These are phyloP conservation scores for Sesbania bispinosa DNA, from an alignment of 306 rosid species.

Conservation along the genomic window DNA sequence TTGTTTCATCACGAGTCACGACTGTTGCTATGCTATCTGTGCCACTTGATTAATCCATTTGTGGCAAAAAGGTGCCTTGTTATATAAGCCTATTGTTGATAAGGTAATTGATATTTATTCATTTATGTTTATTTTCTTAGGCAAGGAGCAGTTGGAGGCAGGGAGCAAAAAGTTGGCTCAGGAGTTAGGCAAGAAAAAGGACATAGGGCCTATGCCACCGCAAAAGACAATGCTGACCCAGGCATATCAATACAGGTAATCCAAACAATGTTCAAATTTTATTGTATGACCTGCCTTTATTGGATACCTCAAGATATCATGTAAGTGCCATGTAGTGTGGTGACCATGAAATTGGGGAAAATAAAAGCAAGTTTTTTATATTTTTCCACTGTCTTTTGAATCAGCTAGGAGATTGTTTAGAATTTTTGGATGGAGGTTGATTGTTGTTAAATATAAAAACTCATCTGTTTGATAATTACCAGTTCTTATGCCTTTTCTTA, in stretches of 20 bases:
- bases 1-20: background rate
- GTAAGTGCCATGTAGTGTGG: background rate
- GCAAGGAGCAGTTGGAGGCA: conserved; percentile 55
- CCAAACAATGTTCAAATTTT: background rate
- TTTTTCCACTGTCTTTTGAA: background rate
- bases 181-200: conserved; percentile 54
- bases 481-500: too few relatives aligned
- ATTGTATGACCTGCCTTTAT: background rate
- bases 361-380: background rate
- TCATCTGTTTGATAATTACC: too few relatives aligned
- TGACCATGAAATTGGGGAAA: background rate
- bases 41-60: conserved; percentile 9
- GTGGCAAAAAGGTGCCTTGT: conserved; percentile 8
- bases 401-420: background rate
- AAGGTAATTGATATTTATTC: background rate
- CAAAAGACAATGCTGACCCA: conserved; percentile 34
- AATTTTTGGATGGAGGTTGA: background rate
- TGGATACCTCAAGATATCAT: background rate
- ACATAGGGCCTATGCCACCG: conserved; percentile 26
- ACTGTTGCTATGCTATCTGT: conserved; percentile 15
- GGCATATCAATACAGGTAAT: conserved; percentile 48
- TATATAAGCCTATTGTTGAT: background rate
- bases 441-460: background rate
- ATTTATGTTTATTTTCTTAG: conserved; percentile 34
- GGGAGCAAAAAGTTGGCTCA: conserved; percentile 38